These are phyloP conservation scores for Fragilaria crotonensis DNA, from an alignment of 108 stramenopile species.

Conservation along the genomic window DNA sequence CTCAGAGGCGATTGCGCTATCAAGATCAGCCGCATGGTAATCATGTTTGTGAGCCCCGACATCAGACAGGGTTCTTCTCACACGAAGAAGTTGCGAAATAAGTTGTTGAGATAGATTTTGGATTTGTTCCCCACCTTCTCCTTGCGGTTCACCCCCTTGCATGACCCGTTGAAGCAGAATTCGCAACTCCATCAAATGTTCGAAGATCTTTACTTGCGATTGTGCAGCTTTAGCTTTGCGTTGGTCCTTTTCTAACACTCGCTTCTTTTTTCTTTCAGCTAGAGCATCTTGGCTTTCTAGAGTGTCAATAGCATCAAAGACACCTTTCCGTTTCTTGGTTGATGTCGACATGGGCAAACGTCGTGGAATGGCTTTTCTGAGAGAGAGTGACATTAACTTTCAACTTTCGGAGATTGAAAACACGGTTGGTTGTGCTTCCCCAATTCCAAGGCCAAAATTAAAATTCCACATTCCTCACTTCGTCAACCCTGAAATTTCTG, in stretches of 20 bases:
- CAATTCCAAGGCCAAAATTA: too few relatives aligned
- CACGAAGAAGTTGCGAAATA: conserved; percentile 1
- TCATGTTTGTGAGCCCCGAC: conserved; percentile 6
- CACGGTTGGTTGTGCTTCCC: too few relatives aligned
- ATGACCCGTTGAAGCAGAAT: conserved; percentile 66
- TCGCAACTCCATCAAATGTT: conserved; percentile 52
- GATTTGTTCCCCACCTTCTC: conserved; percentile 7
- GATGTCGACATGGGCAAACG: too few relatives aligned
- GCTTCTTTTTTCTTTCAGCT: too few relatives aligned
- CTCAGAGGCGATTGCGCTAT: conserved; percentile 37
- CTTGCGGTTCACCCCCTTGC: conserved; percentile 6
- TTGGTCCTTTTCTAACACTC: conserved; percentile 13
- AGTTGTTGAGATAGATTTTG: conserved; percentile 19
- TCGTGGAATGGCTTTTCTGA: too few relatives aligned
- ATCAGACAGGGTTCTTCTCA: not conserved
- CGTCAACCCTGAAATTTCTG: too few relatives aligned
- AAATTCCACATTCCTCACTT: too few relatives aligned
- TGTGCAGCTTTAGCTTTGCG: conserved; percentile 35
- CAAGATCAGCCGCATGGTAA: conserved; percentile 15
- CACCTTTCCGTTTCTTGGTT: too few relatives aligned
- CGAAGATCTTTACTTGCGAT: conserved; percentile 43
- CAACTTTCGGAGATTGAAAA: too few relatives aligned
- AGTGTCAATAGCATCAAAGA: conserved; percentile 41
- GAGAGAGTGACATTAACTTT: too few relatives aligned
- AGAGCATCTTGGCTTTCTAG: conserved; percentile 35